Conservation (phyloP, 1,284 basidiomycete genomes). For the Cerrena zonata region DNA sequence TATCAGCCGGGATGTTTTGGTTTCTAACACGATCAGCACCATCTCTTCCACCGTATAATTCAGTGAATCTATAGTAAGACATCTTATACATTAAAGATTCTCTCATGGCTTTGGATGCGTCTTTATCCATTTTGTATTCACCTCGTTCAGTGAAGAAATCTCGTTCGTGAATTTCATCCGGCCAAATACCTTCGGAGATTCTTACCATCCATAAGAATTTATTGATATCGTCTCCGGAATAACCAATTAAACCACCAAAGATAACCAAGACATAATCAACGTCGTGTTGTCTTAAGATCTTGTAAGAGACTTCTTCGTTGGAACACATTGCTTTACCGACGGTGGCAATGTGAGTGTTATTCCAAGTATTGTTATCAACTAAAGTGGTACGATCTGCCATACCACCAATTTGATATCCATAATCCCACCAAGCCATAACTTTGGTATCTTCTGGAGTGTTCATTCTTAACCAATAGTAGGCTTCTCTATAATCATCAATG, state of each 20-base stretch:
- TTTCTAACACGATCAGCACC: conserved; percentile 82
- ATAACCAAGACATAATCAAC: conserved; percentile 98
- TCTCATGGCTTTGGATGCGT: conserved; percentile 85
- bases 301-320: conserved; percentile 90
- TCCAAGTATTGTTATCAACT: conserved; percentile 99
- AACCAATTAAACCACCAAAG: conserved; percentile 96
- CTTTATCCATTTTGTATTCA: conserved; percentile 90
- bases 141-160: conserved; percentile 93
- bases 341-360: conserved; percentile 97
- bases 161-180: conserved; percentile 91
- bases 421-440: conserved; percentile 99
- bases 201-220: conserved; percentile 99
- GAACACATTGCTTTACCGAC: conserved; percentile 97
- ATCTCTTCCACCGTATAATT: conserved; percentile 45
- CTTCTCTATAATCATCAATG: conserved; percentile 99
- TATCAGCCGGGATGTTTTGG: too few species aligned
- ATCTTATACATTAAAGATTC: conserved; percentile 98
- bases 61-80: conserved; percentile 78
- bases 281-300: conserved; percentile 94
- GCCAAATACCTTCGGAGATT: conserved; percentile 98
- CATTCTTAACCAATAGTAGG: conserved; percentile 98
- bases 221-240: conserved; percentile 99
- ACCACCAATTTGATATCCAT: conserved; percentile 98
- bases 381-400: conserved; percentile 97
- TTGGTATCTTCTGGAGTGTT: conserved; percentile 91